These are phyloP conservation scores for Phytopythium vexans DNA, from an alignment of 352 stramenopile genomes.

Conservation along the genomic window DNA sequence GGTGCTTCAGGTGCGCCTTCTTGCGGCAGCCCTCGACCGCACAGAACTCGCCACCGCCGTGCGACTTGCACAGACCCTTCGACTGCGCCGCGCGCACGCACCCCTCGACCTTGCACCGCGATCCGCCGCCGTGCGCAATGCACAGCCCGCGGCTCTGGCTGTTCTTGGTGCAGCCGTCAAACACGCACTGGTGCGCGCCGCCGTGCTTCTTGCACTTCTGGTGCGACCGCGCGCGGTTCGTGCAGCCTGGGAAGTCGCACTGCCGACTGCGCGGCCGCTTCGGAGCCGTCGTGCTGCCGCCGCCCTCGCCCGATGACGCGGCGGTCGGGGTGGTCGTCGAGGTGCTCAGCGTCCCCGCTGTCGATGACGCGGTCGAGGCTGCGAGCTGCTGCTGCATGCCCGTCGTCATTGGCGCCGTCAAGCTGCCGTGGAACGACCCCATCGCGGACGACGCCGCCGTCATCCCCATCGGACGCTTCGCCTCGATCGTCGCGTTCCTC, in stretches of 20 bases:
- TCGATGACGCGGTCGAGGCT: constrained; percentile 9
- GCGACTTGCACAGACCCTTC: constrained; percentile 83
- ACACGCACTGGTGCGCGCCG: constrained; percentile 81
- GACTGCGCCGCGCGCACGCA: constrained; percentile 83
- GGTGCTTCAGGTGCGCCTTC: constrained; percentile 84
- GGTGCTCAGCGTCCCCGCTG: neutral
- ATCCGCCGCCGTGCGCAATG: constrained; percentile 81
- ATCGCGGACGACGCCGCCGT: constrained; percentile 9
- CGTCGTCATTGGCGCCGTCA: constrained; percentile 2
- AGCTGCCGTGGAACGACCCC: constrained; percentile 14
- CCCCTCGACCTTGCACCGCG: constrained; percentile 71
- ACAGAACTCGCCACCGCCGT: constrained; percentile 80
- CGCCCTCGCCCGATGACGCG: constrained; percentile 8
- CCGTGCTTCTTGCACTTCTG: constrained; percentile 90
- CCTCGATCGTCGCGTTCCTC: constrained; percentile 36
- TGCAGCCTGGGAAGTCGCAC: constrained; percentile 71
- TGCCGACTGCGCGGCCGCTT: constrained; percentile 51
- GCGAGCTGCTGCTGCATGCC: constrained; percentile 1
- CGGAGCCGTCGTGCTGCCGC: constrained; percentile 1
- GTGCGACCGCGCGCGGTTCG: constrained; percentile 77
- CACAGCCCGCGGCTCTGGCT: constrained; percentile 83
- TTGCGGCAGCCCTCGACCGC: constrained; percentile 79
- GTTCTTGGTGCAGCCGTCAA: constrained; percentile 85
- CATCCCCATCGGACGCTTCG: constrained; percentile 20
- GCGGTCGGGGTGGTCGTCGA: constrained; percentile 1